These are phyloP conservation scores for Zymoseptoria crescenta DNA, from an alignment of 2,329 filamentous ascomycete genomes.

Conservation along the genomic window DNA sequence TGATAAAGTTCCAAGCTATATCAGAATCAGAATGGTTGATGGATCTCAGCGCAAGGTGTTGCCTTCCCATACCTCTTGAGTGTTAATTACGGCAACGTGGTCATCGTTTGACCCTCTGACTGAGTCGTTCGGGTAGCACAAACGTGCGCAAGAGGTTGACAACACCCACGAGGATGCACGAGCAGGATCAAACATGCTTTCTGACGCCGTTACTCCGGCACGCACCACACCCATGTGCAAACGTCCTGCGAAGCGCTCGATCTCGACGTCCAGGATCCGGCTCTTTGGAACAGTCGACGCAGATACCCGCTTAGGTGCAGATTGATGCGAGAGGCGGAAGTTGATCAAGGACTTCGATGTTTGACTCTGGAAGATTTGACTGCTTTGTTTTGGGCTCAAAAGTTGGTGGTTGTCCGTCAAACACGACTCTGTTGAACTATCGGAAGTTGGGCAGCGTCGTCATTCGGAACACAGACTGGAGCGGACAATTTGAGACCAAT, in stretches of 20 bases:
- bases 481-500: slow-evolving; percentile 5
- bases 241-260: neutral
- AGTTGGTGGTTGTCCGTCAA: slow-evolving; percentile 2
- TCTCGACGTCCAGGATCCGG: neutral
- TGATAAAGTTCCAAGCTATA: slow-evolving; percentile 2
- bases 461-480: neutral
- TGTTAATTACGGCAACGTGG: neutral
- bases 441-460: slow-evolving; percentile 3
- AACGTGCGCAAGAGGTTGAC: slow-evolving; percentile 3
- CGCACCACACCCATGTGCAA: neutral
- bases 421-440: slow-evolving; percentile 4
- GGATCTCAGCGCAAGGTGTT: neutral
- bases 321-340: neutral
- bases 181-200: neutral
- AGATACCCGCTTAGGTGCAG: neutral
- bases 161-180: slow-evolving; percentile 4
- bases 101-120: slow-evolving; percentile 3
- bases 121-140: slow-evolving; percentile 6
- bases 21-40: neutral
- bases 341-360: slow-evolving; percentile 6
- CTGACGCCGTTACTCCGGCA: neutral
- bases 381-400: slow-evolving; percentile 9
- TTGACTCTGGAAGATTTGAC: slow-evolving; percentile 1
- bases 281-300: neutral
- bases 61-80: neutral